Conservation (phyloP, 176 grass and related monocot genomes). For the Zizania latifolia region DNA sequence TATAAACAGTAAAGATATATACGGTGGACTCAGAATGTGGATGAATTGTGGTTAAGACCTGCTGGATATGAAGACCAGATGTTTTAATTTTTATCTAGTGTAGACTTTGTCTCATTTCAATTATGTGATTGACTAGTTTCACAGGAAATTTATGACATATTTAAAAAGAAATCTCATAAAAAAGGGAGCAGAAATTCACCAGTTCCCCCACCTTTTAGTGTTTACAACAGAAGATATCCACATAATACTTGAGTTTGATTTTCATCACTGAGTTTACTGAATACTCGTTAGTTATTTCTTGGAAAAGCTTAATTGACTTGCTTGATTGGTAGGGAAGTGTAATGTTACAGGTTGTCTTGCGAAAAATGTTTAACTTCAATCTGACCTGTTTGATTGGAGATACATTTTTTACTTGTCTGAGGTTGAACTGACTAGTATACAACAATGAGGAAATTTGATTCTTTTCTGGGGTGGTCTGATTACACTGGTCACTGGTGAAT, state of each 20-base stretch:
- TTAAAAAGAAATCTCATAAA: background rate
- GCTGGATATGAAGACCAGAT: background rate
- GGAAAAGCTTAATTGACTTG: background rate
- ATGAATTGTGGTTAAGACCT: background rate
- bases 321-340: background rate
- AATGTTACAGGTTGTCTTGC: background rate
- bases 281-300: background rate
- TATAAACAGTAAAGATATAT: background rate
- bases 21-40: background rate
- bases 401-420: background rate
- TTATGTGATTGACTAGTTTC: background rate
- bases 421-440: background rate
- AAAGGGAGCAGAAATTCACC: background rate
- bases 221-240: background rate
- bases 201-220: background rate
- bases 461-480: constrained; percentile 12
- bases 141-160: background rate
- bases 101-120: background rate
- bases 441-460: background rate
- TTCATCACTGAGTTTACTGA: background rate
- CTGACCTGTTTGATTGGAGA: constrained; percentile 18
- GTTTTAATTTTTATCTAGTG: background rate
- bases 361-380: background rate
- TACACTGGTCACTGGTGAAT: background rate
- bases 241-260: background rate